These are phyloP conservation scores for Boletus reticulatus DNA, from an alignment of 768 basidiomycete species.

Conservation along the genomic window DNA sequence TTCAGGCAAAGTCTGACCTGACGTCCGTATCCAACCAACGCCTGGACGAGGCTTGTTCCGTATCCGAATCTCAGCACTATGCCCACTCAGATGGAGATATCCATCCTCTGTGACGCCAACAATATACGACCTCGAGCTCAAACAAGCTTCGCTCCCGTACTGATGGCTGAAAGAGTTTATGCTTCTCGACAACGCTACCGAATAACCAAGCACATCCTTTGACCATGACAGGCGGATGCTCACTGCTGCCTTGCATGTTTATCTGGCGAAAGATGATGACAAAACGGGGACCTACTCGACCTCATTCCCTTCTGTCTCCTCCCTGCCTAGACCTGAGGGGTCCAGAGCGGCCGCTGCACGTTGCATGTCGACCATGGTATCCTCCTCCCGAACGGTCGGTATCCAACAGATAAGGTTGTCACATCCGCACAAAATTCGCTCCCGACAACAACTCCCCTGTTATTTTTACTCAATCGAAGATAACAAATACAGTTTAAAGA, in stretches of 20 bases:
- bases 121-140: neutral
- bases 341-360: too few relatives aligned
- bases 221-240: neutral
- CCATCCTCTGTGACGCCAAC: neutral
- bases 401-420: too few relatives aligned
- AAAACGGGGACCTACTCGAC: neutral
- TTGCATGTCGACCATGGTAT: too few relatives aligned
- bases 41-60: neutral
- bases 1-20: neutral
- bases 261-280: neutral
- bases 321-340: too few relatives aligned
- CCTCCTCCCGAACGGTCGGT: too few relatives aligned
- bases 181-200: neutral
- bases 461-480: too few relatives aligned
- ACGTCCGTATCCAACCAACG: neutral
- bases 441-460: too few relatives aligned
- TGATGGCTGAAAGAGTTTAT: neutral
- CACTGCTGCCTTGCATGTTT: neutral
- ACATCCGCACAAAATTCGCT: too few relatives aligned
- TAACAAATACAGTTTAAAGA: too few relatives aligned
- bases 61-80: slow-evolving; percentile 1
- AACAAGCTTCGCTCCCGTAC: neutral
- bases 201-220: neutral
- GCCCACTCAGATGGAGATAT: neutral
- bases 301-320: neutral